Evolutionary conservation across 2,329 filamentous ascomycete species (phyloP), one percentile per base, ranked within the genome.

Genomic region (Bisporella sp.): DNA sequence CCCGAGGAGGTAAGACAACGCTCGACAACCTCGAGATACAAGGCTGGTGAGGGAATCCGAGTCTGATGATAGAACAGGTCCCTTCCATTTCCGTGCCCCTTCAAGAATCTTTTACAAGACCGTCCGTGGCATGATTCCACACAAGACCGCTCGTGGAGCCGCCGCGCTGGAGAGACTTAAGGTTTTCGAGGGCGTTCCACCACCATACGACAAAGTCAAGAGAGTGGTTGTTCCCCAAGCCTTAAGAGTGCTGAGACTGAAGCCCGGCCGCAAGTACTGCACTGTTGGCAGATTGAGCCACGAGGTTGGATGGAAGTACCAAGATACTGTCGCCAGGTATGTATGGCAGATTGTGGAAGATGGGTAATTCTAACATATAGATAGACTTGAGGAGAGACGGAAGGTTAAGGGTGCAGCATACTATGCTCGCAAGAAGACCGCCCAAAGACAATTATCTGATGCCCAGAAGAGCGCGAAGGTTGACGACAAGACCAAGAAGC

Each of bases 21-120:
- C 21, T 43, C 45, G 39, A 40, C 51, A 41, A 48, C 47, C 21
- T 45, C 32, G 42, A 46, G 45, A 46, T 45, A 33, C 47, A 45
- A 39, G 21, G 46, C 49, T 47, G 39, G 21, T 45, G 11, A 44
- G 42, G 35, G 41, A 41, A 21, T 21, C 3, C 21, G 21, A 47
- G 31, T 66, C 66, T 70, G 62, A 72, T 65, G 35, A 66, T 61
- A 59, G 48, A 50, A 54, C 68, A 90, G 86, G 92, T 81, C 93
- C 93, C 76, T 99, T 97, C 90, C 93, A 99, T 80, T 97, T 96
- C 90, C 93, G 93, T 73, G 90, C 92, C 67, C 93, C 93, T 60
- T 95, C 91, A 69, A 88, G 95, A 77, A 96, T 99, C 82, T 96
- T 99, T 87, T 99, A 96, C 88, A 96, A 96, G 87, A 90, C 93